Base-by-base conservation (phyloP, 2,329 filamentous ascomycete genomes). In the Drechslera avenae region DNA sequence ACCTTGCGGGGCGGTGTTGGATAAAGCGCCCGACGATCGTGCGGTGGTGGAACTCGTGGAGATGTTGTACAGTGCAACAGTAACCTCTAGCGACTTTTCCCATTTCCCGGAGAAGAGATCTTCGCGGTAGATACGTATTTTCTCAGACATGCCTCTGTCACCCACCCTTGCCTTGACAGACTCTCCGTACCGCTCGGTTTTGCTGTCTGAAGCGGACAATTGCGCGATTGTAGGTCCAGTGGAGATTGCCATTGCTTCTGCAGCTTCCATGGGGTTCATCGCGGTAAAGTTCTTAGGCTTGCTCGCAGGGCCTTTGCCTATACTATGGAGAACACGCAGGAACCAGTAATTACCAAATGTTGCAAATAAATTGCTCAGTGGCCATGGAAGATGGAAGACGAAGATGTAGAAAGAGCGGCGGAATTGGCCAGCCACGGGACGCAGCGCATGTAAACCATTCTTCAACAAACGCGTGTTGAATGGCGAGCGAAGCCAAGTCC, bases 111-210 rank as follows among this genome's bases (percentile, higher is more conserved):
- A 52, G 16, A 75, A 68, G 0, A 82, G 71, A 2, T 77, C 76
- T 35, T 85, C 76, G 26, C 81, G 78, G 66, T 85, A 86, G 46
- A 84, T 78, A 10, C 74, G 69, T 18, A 81, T 77, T 61, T 80
- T 80, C 54, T 82, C 75, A 10, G 74, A 67, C 71, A 82, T 81
- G 50, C 79, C 80, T 18, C 75, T 76, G 31, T 72, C 67, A 2
- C 55, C 35, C 2, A 75, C 66, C 10, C 79, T 74, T 19, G 68
- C 61, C 26, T 52, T 56, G 2, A 83, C 74, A 2, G 74, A 75
- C 2, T 68, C 13, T 74, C 76, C 57, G 31, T 72, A 73, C 7
- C 81, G 26, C 73, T 49, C 17, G 60, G 64, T 19, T 51, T 46
- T 19, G 12, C 28, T 16, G 18, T 52, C 39, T 4, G 31, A 18